A percentile compares a stretch with the other conserved stretches of the same genome.
Conservation (phyloP, 306 rosid genomes). For the Lotus japonicus region DNA sequence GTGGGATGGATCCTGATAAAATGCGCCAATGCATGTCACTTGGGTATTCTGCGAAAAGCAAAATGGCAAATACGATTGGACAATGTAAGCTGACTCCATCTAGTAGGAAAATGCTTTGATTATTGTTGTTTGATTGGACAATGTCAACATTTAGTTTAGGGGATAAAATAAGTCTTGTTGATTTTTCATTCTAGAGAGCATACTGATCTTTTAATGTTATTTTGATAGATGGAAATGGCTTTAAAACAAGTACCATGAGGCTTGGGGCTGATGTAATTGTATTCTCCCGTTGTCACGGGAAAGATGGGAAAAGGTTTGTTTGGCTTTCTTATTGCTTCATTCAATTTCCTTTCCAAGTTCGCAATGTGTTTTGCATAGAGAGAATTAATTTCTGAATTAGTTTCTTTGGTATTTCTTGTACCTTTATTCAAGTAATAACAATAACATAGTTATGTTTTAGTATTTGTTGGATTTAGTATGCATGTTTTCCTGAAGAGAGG, state of each 20-base stretch:
- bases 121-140: constrained; percentile 50
- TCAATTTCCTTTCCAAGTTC: constrained; percentile 4
- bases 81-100: constrained; percentile 41
- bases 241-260: constrained; percentile 96
- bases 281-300: constrained; percentile 73
- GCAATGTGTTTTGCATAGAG: constrained; percentile 11
- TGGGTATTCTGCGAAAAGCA: constrained; percentile 89
- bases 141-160: constrained; percentile 30
- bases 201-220: constrained; percentile 28
- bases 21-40: constrained; percentile 98
- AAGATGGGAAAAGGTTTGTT: constrained; percentile 61
- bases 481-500: not conserved
- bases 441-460: not conserved
- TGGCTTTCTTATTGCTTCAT: constrained; percentile 13
- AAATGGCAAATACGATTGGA: constrained; percentile 86
- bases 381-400: not conserved
- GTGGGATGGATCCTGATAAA: constrained; percentile 98
- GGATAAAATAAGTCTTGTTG: not conserved
- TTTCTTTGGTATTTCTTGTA: not conserved
- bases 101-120: too few relatives aligned
- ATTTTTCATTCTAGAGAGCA: not conserved
- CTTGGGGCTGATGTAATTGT: constrained; percentile 98
- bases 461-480: not conserved
- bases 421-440: not conserved
- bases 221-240: constrained; percentile 92